Evolutionary conservation across 371 early-diverging fungal species (phyloP), one percentile per base, ranked within the genome.

Genomic region (Mucor plumbeus): DNA sequence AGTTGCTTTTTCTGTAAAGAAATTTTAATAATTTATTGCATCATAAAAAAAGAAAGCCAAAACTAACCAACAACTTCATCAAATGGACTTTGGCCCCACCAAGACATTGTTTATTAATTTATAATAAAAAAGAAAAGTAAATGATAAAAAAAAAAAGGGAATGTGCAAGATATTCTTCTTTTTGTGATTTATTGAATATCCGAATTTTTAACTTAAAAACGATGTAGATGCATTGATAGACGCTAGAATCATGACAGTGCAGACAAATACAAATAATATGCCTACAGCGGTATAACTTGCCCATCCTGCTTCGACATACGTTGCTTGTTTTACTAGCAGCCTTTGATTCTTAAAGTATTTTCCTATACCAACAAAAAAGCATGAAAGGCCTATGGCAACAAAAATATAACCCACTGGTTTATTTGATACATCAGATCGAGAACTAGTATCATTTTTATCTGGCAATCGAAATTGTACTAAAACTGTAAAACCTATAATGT

Each of bases 1-100:
- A 14, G 98, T 98, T 33, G 97, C 96, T 64, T 87, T 88, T 63
- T 90, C 94, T 94, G 77, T n/a, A 21, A 36, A 7, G 34, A 5
- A 11, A 34, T n/a, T 14, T 33, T 11, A 39, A 13, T 39, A n/a
- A 44, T 11, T 11, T 11, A 38, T 38, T 38, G 1, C 38, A 38
- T 38, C 4, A 7, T 5, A 1, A 38, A 38, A 38, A 38, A 38
- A 38, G 4, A 26, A 4, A 53, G 14, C 13, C 53, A 31, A 13
- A 44, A 38, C 66, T 64, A 73, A 76, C 82, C 80, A 61, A 82
- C 73, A 7, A 78, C 60, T 67, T 82, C 82, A 61, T 82, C 80
- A 43, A 82, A 69, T 15, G 77, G 70, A 57, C 68, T 80, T 56
- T 72, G 72, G 19, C 76, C 76, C 82, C 82, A 82, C 76, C 80